These are phyloP conservation scores for Bryum argenteum DNA, from an alignment of 225 moss, liverwort and hornwort genomes.

Conservation along the genomic window DNA sequence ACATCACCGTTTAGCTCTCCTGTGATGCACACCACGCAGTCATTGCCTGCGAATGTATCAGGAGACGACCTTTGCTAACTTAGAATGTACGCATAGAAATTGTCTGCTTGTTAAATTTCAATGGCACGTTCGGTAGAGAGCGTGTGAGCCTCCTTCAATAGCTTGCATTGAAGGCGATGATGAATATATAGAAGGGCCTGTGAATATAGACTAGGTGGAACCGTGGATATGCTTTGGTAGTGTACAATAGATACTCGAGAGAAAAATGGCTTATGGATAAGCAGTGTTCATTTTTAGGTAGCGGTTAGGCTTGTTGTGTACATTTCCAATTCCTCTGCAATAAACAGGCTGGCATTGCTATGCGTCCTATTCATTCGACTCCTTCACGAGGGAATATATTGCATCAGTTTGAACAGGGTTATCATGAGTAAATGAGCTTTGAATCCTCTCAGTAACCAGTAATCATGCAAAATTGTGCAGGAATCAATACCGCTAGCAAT, in stretches of 20 bases:
- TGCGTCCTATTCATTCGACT: conserved; percentile 28
- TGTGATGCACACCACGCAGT: conserved; percentile 47
- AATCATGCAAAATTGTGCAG: no score
- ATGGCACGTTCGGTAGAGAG: neutral
- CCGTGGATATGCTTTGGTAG: conserved; percentile 10
- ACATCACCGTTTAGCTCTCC: conserved; percentile 60
- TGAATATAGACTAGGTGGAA: conserved; percentile 33
- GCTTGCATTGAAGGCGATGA: conserved; percentile 35
- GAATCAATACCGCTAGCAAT: no score
- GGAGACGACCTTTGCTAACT: conserved; percentile 54
- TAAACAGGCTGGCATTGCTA: conserved; percentile 32
- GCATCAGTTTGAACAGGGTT: no score
- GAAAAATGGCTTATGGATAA: neutral
- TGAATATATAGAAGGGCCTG: conserved; percentile 29
- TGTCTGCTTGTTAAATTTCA: conserved; percentile 16
- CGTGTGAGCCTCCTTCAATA: conserved; percentile 21
- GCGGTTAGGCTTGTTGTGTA: conserved; percentile 32
- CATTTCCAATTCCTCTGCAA: conserved; percentile 33
- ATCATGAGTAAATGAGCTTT: no score
- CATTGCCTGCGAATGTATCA: conserved; percentile 47
- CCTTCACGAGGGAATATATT: no score
- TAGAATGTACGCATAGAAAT: neutral
- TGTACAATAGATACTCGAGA: conserved; percentile 29
- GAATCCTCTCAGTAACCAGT: no score
- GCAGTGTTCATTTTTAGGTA: neutral